Evolutionary conservation across 371 early-diverging fungal species (phyloP), one percentile per base, ranked within the genome.

Genomic region (Rhizopus sp.): DNA sequence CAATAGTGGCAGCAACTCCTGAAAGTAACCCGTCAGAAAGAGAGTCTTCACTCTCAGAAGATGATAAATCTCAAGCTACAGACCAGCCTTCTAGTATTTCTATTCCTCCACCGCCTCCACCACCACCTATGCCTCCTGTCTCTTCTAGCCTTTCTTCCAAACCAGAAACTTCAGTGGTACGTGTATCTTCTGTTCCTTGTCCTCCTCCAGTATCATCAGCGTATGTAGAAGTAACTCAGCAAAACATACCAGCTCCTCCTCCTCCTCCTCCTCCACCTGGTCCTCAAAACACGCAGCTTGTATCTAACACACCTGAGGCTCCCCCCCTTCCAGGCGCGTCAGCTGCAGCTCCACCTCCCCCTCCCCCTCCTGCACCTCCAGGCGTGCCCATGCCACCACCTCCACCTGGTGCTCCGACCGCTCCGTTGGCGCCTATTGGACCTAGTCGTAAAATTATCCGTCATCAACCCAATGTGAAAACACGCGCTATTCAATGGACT

Each of bases 401-500:
- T 8, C 66, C 63, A 0, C 62, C 68, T 4, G 57, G 66, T 10
- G 59, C 67, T 23, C 72, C 78, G 13, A 69, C 68, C 30, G 75
- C 79, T n/a, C 78, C 80, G 9, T 63, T 72, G 4, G 60, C 56
- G 2, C 66, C 71, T 7, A 16, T 44, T 16, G 71, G 70, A 7
- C 59, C 67, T 3, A 42, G 55, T 40, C 75, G 87, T 58, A 89
- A 88, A 72, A 66, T 80, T 37, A 78, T 87, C 9, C 73, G 77
- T 35, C 82, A 85, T 35, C 75, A 80, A 55, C 85, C 92, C 5
- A 84, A 81, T 46, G 85, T 86, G 57, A 93, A 92, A 72, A 83
- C 93, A 7, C 87, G 91, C 62, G 84, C 86, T n/a, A 57, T 93
- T 16, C 92, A 93, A 68, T 93, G 93, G 93, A 92, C 91, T 57